Evolutionary conservation across 1,284 basidiomycete species (phyloP).

Genomic region (Ustilago hordei): DNA sequence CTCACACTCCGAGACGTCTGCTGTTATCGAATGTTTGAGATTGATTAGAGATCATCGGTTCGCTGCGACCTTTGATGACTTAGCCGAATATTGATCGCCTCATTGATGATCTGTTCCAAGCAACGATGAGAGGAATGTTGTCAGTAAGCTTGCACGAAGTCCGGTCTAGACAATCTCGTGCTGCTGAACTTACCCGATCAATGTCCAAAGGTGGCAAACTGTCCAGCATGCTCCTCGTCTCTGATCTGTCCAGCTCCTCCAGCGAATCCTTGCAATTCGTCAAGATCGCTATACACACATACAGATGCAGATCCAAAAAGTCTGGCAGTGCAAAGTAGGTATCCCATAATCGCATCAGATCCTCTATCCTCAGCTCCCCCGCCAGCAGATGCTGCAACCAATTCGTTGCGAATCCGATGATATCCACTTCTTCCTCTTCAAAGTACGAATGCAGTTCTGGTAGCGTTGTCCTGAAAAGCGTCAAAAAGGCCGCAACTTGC

Average conservation of each 20-base stretch:
- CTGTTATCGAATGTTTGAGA: not conserved
- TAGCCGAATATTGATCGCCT: conserved; percentile 67
- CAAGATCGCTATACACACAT: conserved; percentile 69
- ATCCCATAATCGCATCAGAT: conserved; percentile 69
- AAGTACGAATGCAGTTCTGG: conserved; percentile 70
- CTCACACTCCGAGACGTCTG: not conserved
- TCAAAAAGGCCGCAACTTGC: conserved; percentile 67
- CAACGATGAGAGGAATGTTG: not conserved
- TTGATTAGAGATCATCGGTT: conserved; percentile 20
- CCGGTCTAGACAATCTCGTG: not conserved
- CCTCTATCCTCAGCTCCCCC: conserved; percentile 65
- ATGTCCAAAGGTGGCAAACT: conserved; percentile 66
- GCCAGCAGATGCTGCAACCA: conserved; percentile 68
- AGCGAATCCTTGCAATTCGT: conserved; percentile 68
- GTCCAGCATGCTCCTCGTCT: conserved; percentile 68
- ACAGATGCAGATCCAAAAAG: conserved; percentile 68
- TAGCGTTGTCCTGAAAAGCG: conserved; percentile 66
- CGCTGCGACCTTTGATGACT: conserved; percentile 56
- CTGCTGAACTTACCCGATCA: conserved; percentile 38
- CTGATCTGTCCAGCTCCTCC: conserved; percentile 69
- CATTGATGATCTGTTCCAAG: conserved; percentile 58
- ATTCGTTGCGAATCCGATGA: conserved; percentile 63
- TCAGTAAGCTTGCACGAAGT: conserved; percentile 27
- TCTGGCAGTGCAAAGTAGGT: conserved; percentile 68
- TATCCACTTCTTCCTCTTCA: conserved; percentile 69